Conservation (phyloP, 140 eudicot genomes). For the Ambrosia hybrid region DNA sequence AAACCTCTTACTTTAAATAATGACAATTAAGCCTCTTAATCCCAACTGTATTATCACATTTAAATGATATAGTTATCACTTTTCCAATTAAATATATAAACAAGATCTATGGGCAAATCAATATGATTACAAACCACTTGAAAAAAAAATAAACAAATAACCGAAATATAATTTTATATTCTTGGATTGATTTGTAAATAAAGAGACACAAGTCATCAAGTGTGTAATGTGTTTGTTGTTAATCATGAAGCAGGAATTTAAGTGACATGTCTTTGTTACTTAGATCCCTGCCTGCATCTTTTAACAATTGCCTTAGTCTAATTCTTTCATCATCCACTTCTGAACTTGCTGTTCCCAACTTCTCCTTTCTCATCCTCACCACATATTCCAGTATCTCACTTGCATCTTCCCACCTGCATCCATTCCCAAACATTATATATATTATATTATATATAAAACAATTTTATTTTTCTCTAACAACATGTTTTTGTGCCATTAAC, state of each 20-base stretch:
- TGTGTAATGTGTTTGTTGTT: neutral
- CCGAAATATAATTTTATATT: neutral
- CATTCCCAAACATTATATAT: no score
- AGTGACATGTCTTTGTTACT: slow-evolving; percentile 65
- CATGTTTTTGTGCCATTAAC: no score
- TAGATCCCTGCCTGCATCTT: slow-evolving; percentile 66
- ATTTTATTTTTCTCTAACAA: no score
- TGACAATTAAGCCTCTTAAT: neutral
- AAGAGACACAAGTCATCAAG: slow-evolving; percentile 18
- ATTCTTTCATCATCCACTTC: slow-evolving; percentile 79
- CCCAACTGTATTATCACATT: no score
- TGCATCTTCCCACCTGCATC: slow-evolving; percentile 68
- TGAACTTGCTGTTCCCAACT: slow-evolving; percentile 93
- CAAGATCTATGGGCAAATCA: neutral
- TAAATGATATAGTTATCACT: neutral
- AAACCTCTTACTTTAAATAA: no score
- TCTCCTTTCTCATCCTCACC: slow-evolving; percentile 83
- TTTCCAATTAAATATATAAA: neutral
- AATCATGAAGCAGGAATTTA: slow-evolving; percentile 55
- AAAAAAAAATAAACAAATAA: neutral
- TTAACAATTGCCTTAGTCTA: slow-evolving; percentile 56
- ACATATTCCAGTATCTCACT: slow-evolving; percentile 77
- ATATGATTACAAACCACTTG: slow-evolving; percentile 9
- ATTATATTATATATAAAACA: no score
- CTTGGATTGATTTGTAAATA: slow-evolving; percentile 31